A percentile compares a stretch with the other conserved stretches of the same genome.
These are phyloP conservation scores for Heritiera fomes DNA, from an alignment of 345 rosid species.

Conservation along the genomic window DNA sequence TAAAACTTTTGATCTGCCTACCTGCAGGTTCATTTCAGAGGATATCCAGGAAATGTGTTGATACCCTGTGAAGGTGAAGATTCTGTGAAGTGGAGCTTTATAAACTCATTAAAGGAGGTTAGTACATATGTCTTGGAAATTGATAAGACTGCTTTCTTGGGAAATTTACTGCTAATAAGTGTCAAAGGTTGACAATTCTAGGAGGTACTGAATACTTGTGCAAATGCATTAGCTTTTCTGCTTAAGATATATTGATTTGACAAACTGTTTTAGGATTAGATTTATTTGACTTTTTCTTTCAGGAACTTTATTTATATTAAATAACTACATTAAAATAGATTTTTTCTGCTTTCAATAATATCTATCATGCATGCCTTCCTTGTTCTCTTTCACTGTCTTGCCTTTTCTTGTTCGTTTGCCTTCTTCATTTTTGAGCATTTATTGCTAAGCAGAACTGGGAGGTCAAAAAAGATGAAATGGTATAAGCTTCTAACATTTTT, in stretches of 20 bases:
- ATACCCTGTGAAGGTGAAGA: conserved; percentile 94
- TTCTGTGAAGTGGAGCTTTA: conserved; percentile 87
- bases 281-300: not conserved
- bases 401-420: too few relatives aligned
- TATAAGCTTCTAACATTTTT: too few relatives aligned
- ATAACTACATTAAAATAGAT: too few relatives aligned
- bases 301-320: too few relatives aligned
- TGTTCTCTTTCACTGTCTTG: too few relatives aligned
- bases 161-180: conserved; percentile 6
- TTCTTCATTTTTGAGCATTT: too few relatives aligned
- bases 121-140: conserved; percentile 15
- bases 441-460: too few relatives aligned
- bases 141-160: not conserved
- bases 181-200: not conserved
- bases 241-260: not conserved
- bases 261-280: not conserved
- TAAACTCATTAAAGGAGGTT: conserved; percentile 94
- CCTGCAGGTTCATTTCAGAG: conserved; percentile 88
- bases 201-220: not conserved
- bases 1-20: conserved; percentile 16
- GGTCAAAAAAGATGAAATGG: too few relatives aligned
- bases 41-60: conserved; percentile 77
- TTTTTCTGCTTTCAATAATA: too few relatives aligned
- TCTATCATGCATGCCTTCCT: too few relatives aligned
- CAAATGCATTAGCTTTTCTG: not conserved